A percentile compares a stretch with the other conserved stretches of the same genome.
Evolutionary conservation across 371 early-diverging fungal species (phyloP).

Genomic region (Mucor plumbeus): DNA sequence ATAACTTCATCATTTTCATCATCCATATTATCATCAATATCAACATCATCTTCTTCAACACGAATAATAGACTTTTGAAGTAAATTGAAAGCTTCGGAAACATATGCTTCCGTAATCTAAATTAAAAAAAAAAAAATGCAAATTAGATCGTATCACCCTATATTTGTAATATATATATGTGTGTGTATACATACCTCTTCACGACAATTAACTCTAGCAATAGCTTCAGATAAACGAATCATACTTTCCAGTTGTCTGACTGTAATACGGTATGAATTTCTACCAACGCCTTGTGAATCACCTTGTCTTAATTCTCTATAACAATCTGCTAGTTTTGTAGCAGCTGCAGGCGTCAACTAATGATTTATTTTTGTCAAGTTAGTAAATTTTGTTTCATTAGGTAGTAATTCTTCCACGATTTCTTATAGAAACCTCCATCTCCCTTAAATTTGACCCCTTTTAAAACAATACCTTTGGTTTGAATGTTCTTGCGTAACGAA

Average conservation of each 20-base stretch:
- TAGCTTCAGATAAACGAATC: conserved; percentile 96
- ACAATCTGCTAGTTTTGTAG: conserved; percentile 79
- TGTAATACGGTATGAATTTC: conserved; percentile 95
- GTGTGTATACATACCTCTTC: conserved; percentile 55
- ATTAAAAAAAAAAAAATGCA: conserved; percentile 7
- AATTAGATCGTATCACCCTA: neutral
- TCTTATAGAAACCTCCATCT: too few relatives aligned
- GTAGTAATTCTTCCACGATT: neutral
- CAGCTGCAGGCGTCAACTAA: conserved; percentile 82
- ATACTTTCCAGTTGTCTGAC: conserved; percentile 98
- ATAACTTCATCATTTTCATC: conserved; percentile 46
- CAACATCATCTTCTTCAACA: conserved; percentile 89
- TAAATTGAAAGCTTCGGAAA: conserved; percentile 92
- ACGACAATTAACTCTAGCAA: conserved; percentile 92
- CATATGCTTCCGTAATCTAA: conserved; percentile 77
- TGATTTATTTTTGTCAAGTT: conserved; percentile 7
- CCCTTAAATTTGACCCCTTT: neutral
- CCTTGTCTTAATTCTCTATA: conserved; percentile 93
- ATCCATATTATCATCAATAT: conserved; percentile 58
- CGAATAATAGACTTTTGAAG: conserved; percentile 93
- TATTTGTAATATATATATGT: too few relatives aligned
- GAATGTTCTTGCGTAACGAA: conserved; percentile 89
- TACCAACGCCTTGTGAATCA: conserved; percentile 77
- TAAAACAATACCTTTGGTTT: conserved; percentile 71
- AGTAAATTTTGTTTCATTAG: conserved; percentile 1